phyloP scores from a whole-genome alignment of 106 monocot genomes.

The Agapanthus africanus region DNA sequence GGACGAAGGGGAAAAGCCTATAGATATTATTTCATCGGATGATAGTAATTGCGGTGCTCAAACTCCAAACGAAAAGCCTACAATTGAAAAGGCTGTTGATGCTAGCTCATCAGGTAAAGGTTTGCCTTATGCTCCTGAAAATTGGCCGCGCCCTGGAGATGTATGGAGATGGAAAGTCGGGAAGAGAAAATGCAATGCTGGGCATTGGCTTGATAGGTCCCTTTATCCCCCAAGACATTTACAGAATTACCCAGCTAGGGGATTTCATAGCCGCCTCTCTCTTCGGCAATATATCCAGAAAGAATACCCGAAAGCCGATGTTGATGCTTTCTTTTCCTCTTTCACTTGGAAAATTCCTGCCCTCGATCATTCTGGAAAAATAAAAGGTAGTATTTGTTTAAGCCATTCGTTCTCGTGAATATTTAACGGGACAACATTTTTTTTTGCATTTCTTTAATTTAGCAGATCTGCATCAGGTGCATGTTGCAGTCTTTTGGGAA shows the following conservation, averaged over 20 bases:
- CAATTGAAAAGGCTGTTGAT: not conserved
- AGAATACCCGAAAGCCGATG: slow-evolving; percentile 43
- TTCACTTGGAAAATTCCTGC: slow-evolving; percentile 64
- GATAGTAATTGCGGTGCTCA: no score
- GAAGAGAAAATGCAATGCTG: slow-evolving; percentile 26
- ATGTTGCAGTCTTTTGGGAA: no score
- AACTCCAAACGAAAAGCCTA: no score
- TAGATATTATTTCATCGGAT: slow-evolving; percentile 7
- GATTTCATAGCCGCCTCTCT: slow-evolving; percentile 36
- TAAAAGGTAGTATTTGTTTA: no score
- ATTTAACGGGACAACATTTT: no score
- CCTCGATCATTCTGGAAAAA: no score
- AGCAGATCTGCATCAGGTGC: no score
- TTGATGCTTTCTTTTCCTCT: slow-evolving; percentile 50
- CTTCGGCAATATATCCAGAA: slow-evolving; percentile 37
- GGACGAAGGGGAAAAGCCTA: slow-evolving; percentile 10
- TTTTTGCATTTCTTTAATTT: no score
- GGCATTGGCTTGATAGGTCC: slow-evolving; percentile 56
- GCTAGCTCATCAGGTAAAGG: slow-evolving; percentile 54
- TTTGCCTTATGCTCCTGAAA: slow-evolving; percentile 81
- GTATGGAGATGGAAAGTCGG: slow-evolving; percentile 83
- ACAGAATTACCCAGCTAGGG: slow-evolving; percentile 12
- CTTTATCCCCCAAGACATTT: slow-evolving; percentile 38
- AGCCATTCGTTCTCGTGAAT: no score
- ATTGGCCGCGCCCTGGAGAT: slow-evolving; percentile 72